A percentile compares a stretch with the other conserved stretches of the same genome.
These are phyloP conservation scores for Pyrenophora seminiperda DNA, from an alignment of 2,329 filamentous ascomycete genomes.

Conservation along the genomic window DNA sequence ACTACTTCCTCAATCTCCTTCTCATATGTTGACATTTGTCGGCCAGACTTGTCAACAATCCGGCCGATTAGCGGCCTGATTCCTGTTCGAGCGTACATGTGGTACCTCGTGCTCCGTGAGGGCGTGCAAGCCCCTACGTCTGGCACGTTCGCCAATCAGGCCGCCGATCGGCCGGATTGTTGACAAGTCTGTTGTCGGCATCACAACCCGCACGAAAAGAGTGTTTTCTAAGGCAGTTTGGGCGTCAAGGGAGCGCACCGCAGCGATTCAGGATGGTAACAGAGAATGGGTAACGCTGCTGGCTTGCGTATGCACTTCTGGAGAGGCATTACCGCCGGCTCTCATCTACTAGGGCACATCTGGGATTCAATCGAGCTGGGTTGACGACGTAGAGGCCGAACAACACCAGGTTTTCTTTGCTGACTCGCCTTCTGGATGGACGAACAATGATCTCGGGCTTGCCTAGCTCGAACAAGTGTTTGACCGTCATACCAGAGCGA, in stretches of 20 bases:
- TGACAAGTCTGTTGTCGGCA: conserved; percentile 16
- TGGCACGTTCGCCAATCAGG: too few relatives aligned
- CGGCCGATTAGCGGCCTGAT: too few relatives aligned
- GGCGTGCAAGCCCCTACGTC: too few relatives aligned
- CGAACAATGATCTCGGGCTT: not conserved
- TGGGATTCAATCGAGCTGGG: conserved; percentile 11
- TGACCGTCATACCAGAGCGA: not conserved
- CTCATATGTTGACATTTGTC: conserved; percentile 14
- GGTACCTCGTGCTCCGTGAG: too few relatives aligned
- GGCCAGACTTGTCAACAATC: too few relatives aligned
- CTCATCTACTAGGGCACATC: conserved; percentile 6
- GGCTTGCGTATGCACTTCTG: conserved; percentile 18
- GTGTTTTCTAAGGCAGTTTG: conserved; percentile 6
- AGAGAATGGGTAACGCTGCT: conserved; percentile 15
- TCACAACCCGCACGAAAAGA: conserved; percentile 7
- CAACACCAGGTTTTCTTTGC: not conserved
- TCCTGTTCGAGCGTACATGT: too few relatives aligned
- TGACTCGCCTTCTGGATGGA: not conserved
- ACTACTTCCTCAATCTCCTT: conserved; percentile 2
- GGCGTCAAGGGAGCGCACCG: not conserved
- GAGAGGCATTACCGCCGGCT: conserved; percentile 6
- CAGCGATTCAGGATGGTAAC: conserved; percentile 10
- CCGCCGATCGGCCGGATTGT: too few relatives aligned
- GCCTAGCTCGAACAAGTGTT: not conserved
- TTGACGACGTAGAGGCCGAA: not conserved